phyloP scores from a whole-genome alignment of 2,329 filamentous ascomycete species.

The Colletotrichum costaricense region DNA sequence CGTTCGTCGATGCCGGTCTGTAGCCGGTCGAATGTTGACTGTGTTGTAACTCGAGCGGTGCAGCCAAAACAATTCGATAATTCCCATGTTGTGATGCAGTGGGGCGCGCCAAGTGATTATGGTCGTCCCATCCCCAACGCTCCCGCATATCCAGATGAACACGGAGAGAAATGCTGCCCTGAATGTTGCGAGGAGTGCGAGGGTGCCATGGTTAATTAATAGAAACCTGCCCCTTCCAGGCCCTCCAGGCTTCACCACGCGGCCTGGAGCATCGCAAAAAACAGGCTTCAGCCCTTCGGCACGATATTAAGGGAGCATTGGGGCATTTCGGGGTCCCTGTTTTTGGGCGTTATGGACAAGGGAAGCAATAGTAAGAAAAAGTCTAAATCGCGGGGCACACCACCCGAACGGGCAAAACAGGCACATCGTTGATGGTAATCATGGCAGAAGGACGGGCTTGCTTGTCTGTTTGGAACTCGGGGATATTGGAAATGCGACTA shows the following conservation, averaged over 20 bases:
- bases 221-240: background rate
- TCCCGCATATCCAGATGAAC: background rate
- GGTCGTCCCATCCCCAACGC: background rate
- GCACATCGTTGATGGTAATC: too few species aligned
- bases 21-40: background rate
- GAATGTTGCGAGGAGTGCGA: too few species aligned
- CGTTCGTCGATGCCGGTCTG: background rate
- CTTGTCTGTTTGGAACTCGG: background rate
- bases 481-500: background rate
- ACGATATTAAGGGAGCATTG: background rate
- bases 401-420: conserved; percentile 6
- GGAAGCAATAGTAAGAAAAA: conserved; percentile 18
- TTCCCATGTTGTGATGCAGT: background rate
- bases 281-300: background rate
- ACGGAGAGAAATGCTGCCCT: background rate
- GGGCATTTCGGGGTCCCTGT: background rate
- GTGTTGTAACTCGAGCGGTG: background rate
- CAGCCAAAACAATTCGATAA: background rate
- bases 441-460: background rate
- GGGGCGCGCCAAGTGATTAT: background rate
- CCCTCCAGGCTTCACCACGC: background rate
- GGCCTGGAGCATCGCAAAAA: background rate
- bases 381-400: conserved; percentile 25
- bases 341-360: background rate
- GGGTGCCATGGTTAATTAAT: background rate